Evolutionary conservation across 1,284 basidiomycete species (phyloP), one percentile per base, ranked within the genome.

Genomic region (Ustilago cynodontis): DNA sequence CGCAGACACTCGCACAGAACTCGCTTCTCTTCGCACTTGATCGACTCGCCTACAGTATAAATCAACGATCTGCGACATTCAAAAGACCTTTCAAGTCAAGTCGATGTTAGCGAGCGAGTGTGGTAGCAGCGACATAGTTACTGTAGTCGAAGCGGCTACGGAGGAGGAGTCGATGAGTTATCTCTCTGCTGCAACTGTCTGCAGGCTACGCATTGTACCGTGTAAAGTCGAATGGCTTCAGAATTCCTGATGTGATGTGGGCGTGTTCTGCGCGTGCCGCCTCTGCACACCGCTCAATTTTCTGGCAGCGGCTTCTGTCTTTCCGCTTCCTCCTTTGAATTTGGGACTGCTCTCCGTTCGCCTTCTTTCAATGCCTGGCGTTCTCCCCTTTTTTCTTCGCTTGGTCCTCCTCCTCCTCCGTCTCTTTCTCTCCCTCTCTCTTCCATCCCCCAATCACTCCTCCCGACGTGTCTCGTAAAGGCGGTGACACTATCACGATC

Each of bases 401-500:
- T 29, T 62, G 6, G 28, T 29, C 29, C 35, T 26, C 57, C 35
- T 33, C 11, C 31, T 6, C 31, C 31, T n/a, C n/a, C n/a, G 43
- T 43, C 35, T 0, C 20, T 22, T 49, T 13, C 50, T 47, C 43
- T 45, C 37, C 0, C n/a, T 24, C 35, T 16, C 50, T 47, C 51
- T 16, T 53, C 54, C 24, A 41, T 31, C 39, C 54, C 45, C 52
- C 65, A 54, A 35, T 22, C 59, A 49, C 20, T 43, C 14, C 41
- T n/a, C 20, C 24, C 43, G 24, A 29, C 35, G 31, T 39, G 49
- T 51, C 37, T 53, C 39, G 31, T 50, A 66, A 53, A 57, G 54
- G 49, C 59, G 60, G 53, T 35, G 60, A 29, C 58, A 29, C 51
- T 24, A 55, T 45, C 57, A 51, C 59, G 14, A 59, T 59, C 43